A percentile compares a stretch with the other conserved stretches of the same genome.
phyloP scores from a whole-genome alignment of 1,284 basidiomycete genomes.

The Rhodotorula sp. region DNA sequence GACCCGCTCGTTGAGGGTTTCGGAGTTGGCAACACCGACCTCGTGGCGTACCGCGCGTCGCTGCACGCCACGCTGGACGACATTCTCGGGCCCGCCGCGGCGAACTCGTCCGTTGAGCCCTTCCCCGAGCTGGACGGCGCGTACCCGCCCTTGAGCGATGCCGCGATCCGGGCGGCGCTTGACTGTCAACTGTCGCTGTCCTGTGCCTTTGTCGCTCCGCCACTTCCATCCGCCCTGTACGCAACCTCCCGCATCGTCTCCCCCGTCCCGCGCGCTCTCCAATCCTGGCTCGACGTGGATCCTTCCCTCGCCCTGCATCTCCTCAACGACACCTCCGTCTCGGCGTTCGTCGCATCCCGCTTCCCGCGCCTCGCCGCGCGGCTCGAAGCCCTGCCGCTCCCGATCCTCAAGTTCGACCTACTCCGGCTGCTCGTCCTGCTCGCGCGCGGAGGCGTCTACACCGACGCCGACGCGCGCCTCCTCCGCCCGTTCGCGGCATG shows the following conservation, averaged over 20 bases:
- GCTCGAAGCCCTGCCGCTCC: slow-evolving; percentile 15
- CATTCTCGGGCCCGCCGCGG: background rate
- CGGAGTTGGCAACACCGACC: slow-evolving; percentile 5
- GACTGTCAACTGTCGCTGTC: slow-evolving; percentile 9
- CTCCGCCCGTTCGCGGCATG: slow-evolving; percentile 42
- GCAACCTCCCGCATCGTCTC: slow-evolving; percentile 2
- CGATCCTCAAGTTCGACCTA: slow-evolving; percentile 20
- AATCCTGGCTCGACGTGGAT: slow-evolving; percentile 10
- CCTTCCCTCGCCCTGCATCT: background rate
- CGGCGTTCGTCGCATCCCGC: background rate
- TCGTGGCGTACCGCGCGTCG: background rate
- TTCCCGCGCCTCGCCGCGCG: background rate
- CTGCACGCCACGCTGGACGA: background rate
- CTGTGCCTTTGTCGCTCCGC: background rate
- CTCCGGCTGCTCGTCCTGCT: slow-evolving; percentile 39
- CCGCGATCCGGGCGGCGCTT: background rate
- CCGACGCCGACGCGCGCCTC: slow-evolving; percentile 46
- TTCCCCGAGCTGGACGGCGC: background rate
- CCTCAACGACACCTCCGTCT: slow-evolving; percentile 7
- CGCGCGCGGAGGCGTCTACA: slow-evolving; percentile 47
- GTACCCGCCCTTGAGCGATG: no score
- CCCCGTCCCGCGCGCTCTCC: slow-evolving; percentile 1
- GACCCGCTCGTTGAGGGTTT: slow-evolving; percentile 3
- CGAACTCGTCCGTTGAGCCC: background rate
- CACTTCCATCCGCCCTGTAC: slow-evolving; percentile 10